Evolutionary conservation across 2,329 filamentous ascomycete species (phyloP).

Genomic region (Pseudogymnoascus sp.): DNA sequence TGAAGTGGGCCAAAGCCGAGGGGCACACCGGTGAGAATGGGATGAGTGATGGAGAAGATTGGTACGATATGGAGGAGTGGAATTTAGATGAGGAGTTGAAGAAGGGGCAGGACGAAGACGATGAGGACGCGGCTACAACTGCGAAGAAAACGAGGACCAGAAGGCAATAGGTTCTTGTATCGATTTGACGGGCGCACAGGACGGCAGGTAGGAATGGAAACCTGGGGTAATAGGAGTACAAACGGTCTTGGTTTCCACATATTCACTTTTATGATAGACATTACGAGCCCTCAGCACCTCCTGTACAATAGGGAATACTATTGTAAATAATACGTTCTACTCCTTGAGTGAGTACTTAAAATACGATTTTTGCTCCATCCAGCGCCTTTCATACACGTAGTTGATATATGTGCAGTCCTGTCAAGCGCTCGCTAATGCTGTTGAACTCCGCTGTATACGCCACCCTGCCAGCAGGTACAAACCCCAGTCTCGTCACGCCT

Average conservation of each 20-base stretch:
- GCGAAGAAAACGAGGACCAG: constrained; percentile 42
- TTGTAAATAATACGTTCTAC: constrained; percentile 5
- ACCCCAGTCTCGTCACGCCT: neutral
- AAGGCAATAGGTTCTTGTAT: constrained; percentile 24
- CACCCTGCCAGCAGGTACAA: constrained; percentile 6
- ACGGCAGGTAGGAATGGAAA: neutral
- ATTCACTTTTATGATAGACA: constrained; percentile 4
- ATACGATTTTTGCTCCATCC: constrained; percentile 11
- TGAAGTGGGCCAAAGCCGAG: constrained; percentile 70
- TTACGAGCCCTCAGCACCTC: neutral
- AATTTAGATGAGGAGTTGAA: constrained; percentile 63
- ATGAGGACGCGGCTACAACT: constrained; percentile 53
- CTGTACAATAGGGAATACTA: constrained; percentile 4
- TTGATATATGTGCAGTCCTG: constrained; percentile 12
- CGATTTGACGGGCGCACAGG: neutral
- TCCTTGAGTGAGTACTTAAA: constrained; percentile 1
- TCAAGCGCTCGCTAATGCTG: constrained; percentile 9
- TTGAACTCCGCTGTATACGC: constrained; percentile 8
- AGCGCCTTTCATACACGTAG: constrained; percentile 11
- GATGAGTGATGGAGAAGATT: constrained; percentile 83
- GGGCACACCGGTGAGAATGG: constrained; percentile 60
- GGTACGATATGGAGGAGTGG: constrained; percentile 80
- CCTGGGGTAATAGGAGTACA: neutral
- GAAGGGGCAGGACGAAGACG: constrained; percentile 75
- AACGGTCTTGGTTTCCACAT: neutral